A percentile compares a stretch with the other conserved stretches of the same genome.
Conservation (phyloP, 106 monocot species). For the Dendrobium huoshanense region DNA sequence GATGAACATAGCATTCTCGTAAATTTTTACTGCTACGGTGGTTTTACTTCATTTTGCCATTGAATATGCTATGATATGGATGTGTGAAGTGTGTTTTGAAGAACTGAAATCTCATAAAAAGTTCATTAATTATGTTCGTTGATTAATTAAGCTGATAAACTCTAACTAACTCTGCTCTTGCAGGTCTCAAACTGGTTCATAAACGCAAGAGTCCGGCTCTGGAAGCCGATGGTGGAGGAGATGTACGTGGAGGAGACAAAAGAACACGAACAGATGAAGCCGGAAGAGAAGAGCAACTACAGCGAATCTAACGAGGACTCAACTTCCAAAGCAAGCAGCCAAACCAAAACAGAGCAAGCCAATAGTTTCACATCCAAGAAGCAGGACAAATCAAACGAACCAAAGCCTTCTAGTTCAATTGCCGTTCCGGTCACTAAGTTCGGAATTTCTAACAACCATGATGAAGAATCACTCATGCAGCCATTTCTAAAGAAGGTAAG, state of each 20-base stretch:
- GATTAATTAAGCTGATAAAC: neutral
- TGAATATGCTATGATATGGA: too few relatives aligned
- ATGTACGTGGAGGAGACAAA: conserved; percentile 73
- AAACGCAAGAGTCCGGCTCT: conserved; percentile 68
- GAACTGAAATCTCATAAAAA: too few relatives aligned
- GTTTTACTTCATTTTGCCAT: too few relatives aligned
- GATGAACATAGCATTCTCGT: too few relatives aligned
- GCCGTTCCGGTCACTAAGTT: neutral
- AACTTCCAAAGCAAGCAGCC: conserved; percentile 14
- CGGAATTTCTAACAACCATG: conserved; percentile 6
- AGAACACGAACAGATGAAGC: conserved; percentile 29
- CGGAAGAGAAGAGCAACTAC: conserved; percentile 12
- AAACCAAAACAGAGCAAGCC: conserved; percentile 32
- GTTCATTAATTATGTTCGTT: too few relatives aligned
- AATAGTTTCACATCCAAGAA: conserved; percentile 1
- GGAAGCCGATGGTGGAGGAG: conserved; percentile 89
- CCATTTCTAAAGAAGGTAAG: conserved; percentile 35
- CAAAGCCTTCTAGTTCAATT: neutral
- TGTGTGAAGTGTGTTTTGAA: too few relatives aligned
- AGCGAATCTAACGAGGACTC: conserved; percentile 25
- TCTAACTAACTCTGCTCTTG: neutral
- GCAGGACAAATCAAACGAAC: conserved; percentile 6
- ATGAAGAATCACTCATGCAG: conserved; percentile 6
- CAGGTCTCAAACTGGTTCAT: conserved; percentile 87
- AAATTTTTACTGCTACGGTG: too few relatives aligned